Base-by-base conservation (phyloP, 345 rosid genomes). In the Turnera subulata region DNA sequence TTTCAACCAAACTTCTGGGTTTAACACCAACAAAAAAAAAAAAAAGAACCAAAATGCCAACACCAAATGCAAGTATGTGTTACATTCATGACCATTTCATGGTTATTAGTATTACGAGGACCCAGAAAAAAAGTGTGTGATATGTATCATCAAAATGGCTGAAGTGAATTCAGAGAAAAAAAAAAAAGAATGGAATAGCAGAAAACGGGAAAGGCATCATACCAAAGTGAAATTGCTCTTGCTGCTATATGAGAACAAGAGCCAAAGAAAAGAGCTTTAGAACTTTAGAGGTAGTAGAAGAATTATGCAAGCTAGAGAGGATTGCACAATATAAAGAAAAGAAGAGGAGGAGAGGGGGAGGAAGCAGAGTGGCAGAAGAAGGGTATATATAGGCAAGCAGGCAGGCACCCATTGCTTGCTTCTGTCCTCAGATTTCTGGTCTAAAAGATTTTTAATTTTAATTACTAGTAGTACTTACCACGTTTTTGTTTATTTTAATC, bases 331-430 rank as follows among this genome's bases (percentile, higher is more conserved):
- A n/a, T n/a, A 29, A 40, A 14, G 57, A 39, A 26, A 43, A 11
- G 23, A 53, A 52, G 66, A 58, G 15, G 43, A 55, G 55, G 58
- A 7, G 50, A 60, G 73, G 79, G 77, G 77, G 80, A 73, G 68
- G 66, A 62, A 53, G 33, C 29, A 23, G 3, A 11, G 61, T 45
- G 15, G 54, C 53, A 7, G 45, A 60, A n/a, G 46, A 10, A 0
- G 78, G 73, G 68, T 46, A 66, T 80, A 56, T 50, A 77, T 80
- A 75, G 82, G 69, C 62, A 29, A 67, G 37, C 24, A 47, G 35
- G 35, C 8, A 8, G 35, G n/a, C n/a, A n/a, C 40, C 40, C 40
- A 6, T 35, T 11, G 39, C 39, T 6, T 40, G 15, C 2, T 12
- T 40, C 14, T 13, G n/a, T 1, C 45, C 4, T 42, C 5, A 42